Evolutionary conservation across 352 stramenopile species (phyloP), one percentile per base, ranked within the genome.

Genomic region (Phytopythium oedochilum): DNA sequence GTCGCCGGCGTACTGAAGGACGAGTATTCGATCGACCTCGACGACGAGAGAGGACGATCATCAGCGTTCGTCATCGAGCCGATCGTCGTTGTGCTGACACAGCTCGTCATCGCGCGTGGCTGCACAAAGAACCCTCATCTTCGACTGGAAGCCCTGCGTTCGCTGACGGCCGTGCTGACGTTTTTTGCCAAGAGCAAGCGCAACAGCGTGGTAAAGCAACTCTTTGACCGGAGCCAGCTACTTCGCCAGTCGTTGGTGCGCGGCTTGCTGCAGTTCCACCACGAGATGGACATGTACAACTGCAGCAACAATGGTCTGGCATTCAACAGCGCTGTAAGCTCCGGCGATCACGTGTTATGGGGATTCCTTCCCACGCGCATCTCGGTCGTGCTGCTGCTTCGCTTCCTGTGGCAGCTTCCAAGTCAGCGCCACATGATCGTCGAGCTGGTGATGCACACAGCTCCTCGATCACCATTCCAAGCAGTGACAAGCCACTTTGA

Each of bases 241-340:
- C 63, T 92, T 10, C 70, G 64, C 1, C 36, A 60, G 12, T 78
- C 39, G 25, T 44, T 79, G 17, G 68, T 85, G 34, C 57, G 53
- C 36, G 71, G 72, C 6, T 58, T 92, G 8, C 53, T 92, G 8
- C 70, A 75, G 20, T 92, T 89, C 53, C 78, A 92, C 57, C 64
- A 71, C 17, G 77, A 92, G 39, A 84, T 92, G 77, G 82, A 89
- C 46, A 69, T 61, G 34, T 92, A 92, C 67, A 79, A 88, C 48
- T 55, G 64, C 28, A 77, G 71, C 44, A 88, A 87, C 59, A 86
- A 85, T 31, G 79, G 79, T 2, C 60, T 86, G 39, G 70, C 78
- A 25, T 88, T 88, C 45, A 79, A 77, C 29, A 87, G 70, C 59
- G 81, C 77, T 39, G 73, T 59, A 12, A 75, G 68, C 45, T 88